Evolutionary conservation across 2,329 filamentous ascomycete species (phyloP), one percentile per base, ranked within the genome.

Genomic region (Pseudogymnoascus sp.): DNA sequence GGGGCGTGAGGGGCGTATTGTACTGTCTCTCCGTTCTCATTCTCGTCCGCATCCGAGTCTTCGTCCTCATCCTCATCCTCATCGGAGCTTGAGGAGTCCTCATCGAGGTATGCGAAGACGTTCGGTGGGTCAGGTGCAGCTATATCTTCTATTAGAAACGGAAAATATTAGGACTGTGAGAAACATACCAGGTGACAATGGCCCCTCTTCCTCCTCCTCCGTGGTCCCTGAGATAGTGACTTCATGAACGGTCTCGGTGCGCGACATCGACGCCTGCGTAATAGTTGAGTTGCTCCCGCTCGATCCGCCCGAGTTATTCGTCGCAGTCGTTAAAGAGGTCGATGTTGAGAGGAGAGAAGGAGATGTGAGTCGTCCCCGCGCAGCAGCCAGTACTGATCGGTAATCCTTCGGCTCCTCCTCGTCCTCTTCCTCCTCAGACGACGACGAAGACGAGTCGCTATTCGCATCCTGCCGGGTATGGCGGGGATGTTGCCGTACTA

Each of bases 251-350:
- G 42, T 26, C 15, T 47, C 42, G 4, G 33, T 63, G 17, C 33
- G 36, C 35, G 47, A 63, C 33, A 31, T 63, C 31, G 62, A 63
- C 50, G 62, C 62, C 42, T 63, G 62, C 28, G 42, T 63, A 19
- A 60, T 60, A n/a, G 35, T 50, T 9, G 77, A 76, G 64, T 73
- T 74, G 65, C 77, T 79, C 33, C 74, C 76, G 64, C 73, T 78
- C 8, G 78, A 78, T 60, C 73, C 73, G 35, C 73, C 73, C 0
- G 76, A 77, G 10, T 74, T 74, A 62, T 71, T 74, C 2, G 74
- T 74, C 23, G 67, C 67, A 1, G 68, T 69, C 0, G 73, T 70
- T 9, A 71, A 47, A 38, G 67, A 69, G 4, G 74, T 75, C 6
- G 72, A 62, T 28, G 68, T 69, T 2, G 74, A 75, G n/a, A 72